phyloP scores from a whole-genome alignment of 306 rosid genomes.

The Begonia fuchsioides region DNA sequence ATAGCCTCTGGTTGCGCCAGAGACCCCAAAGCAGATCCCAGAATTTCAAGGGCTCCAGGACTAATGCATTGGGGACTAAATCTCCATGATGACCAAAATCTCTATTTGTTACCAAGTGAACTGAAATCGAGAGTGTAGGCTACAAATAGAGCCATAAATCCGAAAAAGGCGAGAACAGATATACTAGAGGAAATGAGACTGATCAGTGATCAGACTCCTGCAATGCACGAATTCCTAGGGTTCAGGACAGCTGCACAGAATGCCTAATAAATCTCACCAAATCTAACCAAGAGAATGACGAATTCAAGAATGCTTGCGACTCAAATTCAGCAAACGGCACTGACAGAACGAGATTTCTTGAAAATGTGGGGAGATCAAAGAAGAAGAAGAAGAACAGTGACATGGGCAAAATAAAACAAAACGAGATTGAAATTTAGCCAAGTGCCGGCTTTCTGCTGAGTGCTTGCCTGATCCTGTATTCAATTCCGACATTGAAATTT shows the following conservation, averaged over 20 bases:
- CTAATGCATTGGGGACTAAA: neutral
- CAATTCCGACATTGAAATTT: too few relatives aligned
- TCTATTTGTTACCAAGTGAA: neutral
- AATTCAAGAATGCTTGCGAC: too few relatives aligned
- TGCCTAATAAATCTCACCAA: too few relatives aligned
- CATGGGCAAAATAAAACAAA: too few relatives aligned
- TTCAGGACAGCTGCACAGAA: too few relatives aligned
- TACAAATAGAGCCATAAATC: neutral
- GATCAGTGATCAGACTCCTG: neutral
- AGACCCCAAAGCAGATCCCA: constrained; percentile 25
- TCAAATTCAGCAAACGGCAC: too few relatives aligned
- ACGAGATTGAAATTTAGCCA: too few relatives aligned
- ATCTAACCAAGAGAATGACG: too few relatives aligned
- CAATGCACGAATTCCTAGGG: too few relatives aligned
- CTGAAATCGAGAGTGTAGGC: constrained; percentile 4
- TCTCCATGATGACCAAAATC: constrained; percentile 2
- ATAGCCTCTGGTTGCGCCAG: constrained; percentile 71
- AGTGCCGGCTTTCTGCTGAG: too few relatives aligned
- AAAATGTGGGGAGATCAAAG: neutral
- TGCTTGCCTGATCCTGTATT: too few relatives aligned
- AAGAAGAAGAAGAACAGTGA: neutral
- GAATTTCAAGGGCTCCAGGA: constrained; percentile 5
- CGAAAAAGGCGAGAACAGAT: neutral
- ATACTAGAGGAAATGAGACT: constrained; percentile 2
- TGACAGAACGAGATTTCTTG: neutral